These are phyloP conservation scores for Zalerion maritima DNA, from an alignment of 495 filamentous ascomycete species.

Conservation along the genomic window DNA sequence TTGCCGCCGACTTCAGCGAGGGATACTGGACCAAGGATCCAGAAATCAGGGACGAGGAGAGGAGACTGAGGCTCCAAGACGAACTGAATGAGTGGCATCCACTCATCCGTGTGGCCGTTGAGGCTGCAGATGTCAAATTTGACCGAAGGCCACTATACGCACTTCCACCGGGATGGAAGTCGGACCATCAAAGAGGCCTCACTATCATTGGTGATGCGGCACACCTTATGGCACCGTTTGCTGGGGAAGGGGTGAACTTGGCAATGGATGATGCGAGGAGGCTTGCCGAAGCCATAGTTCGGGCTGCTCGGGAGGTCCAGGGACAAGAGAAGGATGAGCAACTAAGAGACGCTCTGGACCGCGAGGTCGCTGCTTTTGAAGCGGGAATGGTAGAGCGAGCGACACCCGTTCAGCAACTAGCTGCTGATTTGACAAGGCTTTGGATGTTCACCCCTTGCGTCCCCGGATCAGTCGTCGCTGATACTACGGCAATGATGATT, in stretches of 20 bases:
- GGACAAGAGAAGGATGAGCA: conserved; percentile 1
- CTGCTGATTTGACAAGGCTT: conserved; percentile 13
- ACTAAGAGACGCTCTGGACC: conserved; percentile 12
- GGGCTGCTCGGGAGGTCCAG: background rate
- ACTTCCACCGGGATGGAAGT: conserved; percentile 35
- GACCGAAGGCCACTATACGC: conserved; percentile 29
- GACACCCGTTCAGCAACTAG: conserved; percentile 16
- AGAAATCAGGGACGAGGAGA: too few relatives aligned
- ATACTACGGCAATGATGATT: conserved; percentile 5
- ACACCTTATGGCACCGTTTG: conserved; percentile 47
- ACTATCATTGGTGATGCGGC: conserved; percentile 51
- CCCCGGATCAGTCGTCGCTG: conserved; percentile 9
- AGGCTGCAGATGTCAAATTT: conserved; percentile 8
- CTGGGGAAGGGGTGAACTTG: conserved; percentile 45
- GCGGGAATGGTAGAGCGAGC: conserved; percentile 20
- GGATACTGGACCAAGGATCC: conserved; percentile 17
- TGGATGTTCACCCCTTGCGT: conserved; percentile 15
- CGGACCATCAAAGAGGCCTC: conserved; percentile 29
- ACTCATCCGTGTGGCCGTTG: conserved; percentile 13
- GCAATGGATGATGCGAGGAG: conserved; percentile 43
- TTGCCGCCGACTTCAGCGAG: conserved; percentile 24
- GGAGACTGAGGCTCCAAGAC: conserved; percentile 12
- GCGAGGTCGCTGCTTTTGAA: conserved; percentile 16
- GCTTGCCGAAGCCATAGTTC: conserved; percentile 26
- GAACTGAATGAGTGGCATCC: conserved; percentile 18